Evolutionary conservation across 1,139 yeast genomes (phyloP).

Genomic region (Pichiaceae sp.): DNA sequence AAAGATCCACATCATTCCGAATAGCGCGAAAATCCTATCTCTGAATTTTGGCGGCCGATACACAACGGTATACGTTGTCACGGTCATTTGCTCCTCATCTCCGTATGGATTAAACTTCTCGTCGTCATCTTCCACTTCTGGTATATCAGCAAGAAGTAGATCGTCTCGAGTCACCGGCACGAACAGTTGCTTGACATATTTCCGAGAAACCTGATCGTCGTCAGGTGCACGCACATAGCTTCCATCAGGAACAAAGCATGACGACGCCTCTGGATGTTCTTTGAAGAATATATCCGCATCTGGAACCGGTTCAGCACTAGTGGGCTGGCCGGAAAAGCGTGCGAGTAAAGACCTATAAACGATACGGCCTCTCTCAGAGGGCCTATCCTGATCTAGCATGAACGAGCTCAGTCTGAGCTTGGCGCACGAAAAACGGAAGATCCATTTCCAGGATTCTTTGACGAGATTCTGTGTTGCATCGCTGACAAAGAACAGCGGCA

Average conservation of each 20-base stretch:
- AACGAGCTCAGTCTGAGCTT: constrained; percentile 70
- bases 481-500: constrained; percentile 12
- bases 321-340: constrained; percentile 39
- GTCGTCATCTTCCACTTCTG: constrained; percentile 26
- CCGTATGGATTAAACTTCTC: constrained; percentile 40
- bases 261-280: constrained; percentile 30
- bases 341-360: constrained; percentile 42
- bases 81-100: constrained; percentile 39
- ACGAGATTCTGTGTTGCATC: constrained; percentile 4
- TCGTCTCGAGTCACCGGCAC: constrained; percentile 81
- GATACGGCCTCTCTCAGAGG: constrained; percentile 68
- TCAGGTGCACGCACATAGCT: constrained; percentile 79
- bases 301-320: constrained; percentile 48
- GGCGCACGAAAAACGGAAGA: constrained; percentile 49
- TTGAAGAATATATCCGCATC: constrained; percentile 40
- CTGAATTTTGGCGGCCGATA: constrained; percentile 81
- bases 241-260: constrained; percentile 72
- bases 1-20: constrained; percentile 62
- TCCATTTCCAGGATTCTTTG: constrained; percentile 51
- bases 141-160: constrained; percentile 41
- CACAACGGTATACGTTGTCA: constrained; percentile 64
- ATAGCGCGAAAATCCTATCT: constrained; percentile 45
- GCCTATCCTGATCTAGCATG: constrained; percentile 58
- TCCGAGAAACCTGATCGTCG: constrained; percentile 64
- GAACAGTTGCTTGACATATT: constrained; percentile 56